Base-by-base conservation (phyloP, 306 rosid species). In the Styphnolobium japonicum region DNA sequence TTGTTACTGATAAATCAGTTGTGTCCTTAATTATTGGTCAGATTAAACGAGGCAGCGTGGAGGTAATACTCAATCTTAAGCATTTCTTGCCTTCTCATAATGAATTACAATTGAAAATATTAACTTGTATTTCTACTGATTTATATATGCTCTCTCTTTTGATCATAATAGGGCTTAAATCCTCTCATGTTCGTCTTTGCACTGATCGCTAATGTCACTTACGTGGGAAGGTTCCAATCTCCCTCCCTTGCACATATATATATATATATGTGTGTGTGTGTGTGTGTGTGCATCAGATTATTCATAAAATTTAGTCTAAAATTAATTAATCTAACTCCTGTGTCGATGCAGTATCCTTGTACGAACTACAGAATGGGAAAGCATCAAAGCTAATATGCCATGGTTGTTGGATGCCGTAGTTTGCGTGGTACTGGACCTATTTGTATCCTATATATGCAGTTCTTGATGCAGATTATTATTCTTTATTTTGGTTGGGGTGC, bases 171-270 rank as follows among this genome's bases (percentile, higher is more conserved):
- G 97, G 98, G 98, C 12, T 83, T 94, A 80, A 94, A 88, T 87
- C 98, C 98, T 72, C 76, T 94, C 70, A 92, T 94, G 97, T 94
- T 94, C 84, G 19, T 92, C 78, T 94, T 94, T 78, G 97, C 97
- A 12, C 82, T 92, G 76, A 25, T 90, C 14, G 98, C 98, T 33
- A 94, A 94, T 83, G 86, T 57, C 37, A 80, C 96, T 49, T 92
- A 94, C 46, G 90, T 92, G 25, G 94, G 86, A 68, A 94, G 98
- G 94, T 90, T 58, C 65, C 27, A 36, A 63, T 56, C 69, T 64
- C 62, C 62, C 73, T 45, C 46, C 56, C 56, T 4, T 16, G 0
- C 34, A 0, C 7, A 25, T 8, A 67, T 27, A 51, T 7, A n/a
- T n/a, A n/a, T n/a, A n/a, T n/a, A n/a, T n/a, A n/a, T n/a, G n/a